Conservation (phyloP, 176 grass and related monocot genomes). For the Bolboschoenus planiculmis region DNA sequence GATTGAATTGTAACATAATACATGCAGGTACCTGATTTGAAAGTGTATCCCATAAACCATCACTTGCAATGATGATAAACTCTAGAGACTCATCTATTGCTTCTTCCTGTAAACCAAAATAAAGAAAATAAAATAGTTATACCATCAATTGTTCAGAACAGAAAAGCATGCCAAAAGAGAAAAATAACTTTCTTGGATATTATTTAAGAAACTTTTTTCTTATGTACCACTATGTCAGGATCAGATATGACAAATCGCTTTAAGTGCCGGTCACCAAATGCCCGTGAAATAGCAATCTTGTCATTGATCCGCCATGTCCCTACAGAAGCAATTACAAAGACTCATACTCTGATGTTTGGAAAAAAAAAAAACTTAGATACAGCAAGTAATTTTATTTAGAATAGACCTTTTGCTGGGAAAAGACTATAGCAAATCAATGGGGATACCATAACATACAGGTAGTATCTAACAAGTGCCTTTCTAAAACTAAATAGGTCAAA, state of each 20-base stretch:
- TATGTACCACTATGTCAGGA: constrained; percentile 15
- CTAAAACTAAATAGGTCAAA: neutral
- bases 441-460: neutral
- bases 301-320: constrained; percentile 12
- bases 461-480: neutral
- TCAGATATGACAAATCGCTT: constrained; percentile 9
- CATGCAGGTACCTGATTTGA: constrained; percentile 7
- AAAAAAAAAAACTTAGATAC: neutral
- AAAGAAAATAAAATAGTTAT: neutral
- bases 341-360: neutral
- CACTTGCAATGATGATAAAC: constrained; percentile 24
- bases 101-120: constrained; percentile 14
- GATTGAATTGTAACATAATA: neutral
- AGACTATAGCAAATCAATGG: neutral
- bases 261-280: constrained; percentile 23
- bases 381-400: neutral
- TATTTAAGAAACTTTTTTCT: neutral
- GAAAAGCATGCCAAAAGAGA: neutral
- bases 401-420: no score
- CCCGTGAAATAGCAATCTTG: constrained; percentile 20
- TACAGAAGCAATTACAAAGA: neutral
- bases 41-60: constrained; percentile 23
- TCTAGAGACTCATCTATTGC: constrained; percentile 4
- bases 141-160: neutral
- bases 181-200: neutral